Evolutionary conservation across 148 eudicot species (phyloP).

Genomic region (Spergularia bocconei): DNA sequence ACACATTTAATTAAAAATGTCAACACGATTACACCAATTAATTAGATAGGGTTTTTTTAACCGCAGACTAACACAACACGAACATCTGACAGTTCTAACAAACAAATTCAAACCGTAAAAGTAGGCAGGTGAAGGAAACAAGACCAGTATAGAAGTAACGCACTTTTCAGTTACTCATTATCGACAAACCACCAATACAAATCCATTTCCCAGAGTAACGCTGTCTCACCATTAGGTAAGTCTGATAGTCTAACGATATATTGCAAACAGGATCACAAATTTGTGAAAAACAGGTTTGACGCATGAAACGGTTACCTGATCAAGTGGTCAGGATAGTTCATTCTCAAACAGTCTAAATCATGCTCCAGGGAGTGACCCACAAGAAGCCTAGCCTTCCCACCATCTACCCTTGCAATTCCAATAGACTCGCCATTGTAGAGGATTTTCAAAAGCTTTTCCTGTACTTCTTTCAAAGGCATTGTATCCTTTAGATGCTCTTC

Average conservation of each 20-base stretch:
- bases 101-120: background rate
- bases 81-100: no score
- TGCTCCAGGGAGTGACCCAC: constrained; percentile 69
- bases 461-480: constrained; percentile 68
- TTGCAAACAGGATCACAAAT: background rate
- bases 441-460: constrained; percentile 47
- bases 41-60: no score
- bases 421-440: constrained; percentile 70
- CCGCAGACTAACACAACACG: no score
- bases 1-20: no score
- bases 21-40: no score
- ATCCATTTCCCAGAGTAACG: no score
- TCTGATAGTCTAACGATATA: background rate
- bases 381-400: constrained; percentile 71
- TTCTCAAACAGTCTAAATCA: constrained; percentile 59
- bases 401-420: constrained; percentile 47
- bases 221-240: background rate
- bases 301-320: constrained; percentile 41
- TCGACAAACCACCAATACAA: background rate
- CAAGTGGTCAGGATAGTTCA: constrained; percentile 63
- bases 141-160: background rate
- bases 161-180: background rate
- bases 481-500: constrained; percentile 63
- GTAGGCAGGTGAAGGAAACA: background rate
- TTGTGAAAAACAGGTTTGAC: background rate